Evolutionary conservation across 129 eudicot species (phyloP).

Genomic region (Chrysanthemum seticuspe): DNA sequence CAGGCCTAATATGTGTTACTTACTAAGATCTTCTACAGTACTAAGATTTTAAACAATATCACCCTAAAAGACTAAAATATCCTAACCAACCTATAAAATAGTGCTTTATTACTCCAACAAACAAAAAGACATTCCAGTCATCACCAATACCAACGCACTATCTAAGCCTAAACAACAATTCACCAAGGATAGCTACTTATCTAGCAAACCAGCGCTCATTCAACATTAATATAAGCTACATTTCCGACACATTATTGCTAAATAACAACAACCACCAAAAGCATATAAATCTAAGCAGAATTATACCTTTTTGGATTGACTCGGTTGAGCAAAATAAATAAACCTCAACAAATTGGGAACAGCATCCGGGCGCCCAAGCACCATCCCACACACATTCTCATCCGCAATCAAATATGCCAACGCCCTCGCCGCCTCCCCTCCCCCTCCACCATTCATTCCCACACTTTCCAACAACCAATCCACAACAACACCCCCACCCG

Average conservation of each 20-base stretch:
- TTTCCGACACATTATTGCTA: background rate
- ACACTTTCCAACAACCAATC: slow-evolving; percentile 68
- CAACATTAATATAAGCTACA: background rate
- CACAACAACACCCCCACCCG: slow-evolving; percentile 58
- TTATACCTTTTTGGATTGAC: slow-evolving; percentile 34
- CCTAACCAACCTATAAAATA: no score
- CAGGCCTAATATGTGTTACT: no score
- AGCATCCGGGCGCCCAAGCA: slow-evolving; percentile 68
- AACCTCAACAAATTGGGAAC: slow-evolving; percentile 77
- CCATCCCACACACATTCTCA: slow-evolving; percentile 61
- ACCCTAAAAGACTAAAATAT: no score
- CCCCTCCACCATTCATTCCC: slow-evolving; percentile 44
- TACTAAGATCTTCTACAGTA: no score
- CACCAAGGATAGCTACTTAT: background rate
- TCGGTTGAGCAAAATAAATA: slow-evolving; percentile 85
- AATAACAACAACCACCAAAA: background rate
- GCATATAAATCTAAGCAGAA: background rate
- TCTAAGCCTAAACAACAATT: background rate
- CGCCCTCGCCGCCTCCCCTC: slow-evolving; percentile 35
- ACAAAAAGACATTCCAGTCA: background rate
- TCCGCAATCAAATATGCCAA: slow-evolving; percentile 91
- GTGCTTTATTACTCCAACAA: background rate
- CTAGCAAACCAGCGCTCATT: background rate
- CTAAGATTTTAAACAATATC: no score
- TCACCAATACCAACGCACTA: background rate